A percentile compares a stretch with the other conserved stretches of the same genome.
Conservation (phyloP, 495 filamentous ascomycete species). For the Cenococcum geophilum region DNA sequence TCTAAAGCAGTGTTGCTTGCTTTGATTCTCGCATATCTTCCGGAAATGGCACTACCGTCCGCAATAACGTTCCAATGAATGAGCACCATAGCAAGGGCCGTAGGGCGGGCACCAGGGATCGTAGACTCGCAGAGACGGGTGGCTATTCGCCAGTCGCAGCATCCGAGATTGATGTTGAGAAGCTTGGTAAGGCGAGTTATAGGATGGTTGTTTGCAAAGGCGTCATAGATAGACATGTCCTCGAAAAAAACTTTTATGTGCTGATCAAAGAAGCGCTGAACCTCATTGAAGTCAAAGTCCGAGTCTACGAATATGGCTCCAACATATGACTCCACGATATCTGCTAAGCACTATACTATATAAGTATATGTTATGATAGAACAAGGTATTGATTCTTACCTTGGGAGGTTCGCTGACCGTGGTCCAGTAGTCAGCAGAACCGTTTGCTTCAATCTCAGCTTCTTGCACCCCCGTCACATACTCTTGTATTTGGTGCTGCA, state of each 20-base stretch:
- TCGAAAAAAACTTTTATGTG: constrained; percentile 73
- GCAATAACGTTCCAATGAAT: constrained; percentile 66
- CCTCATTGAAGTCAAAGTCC: constrained; percentile 63
- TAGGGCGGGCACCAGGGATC: constrained; percentile 41
- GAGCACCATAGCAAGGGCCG: constrained; percentile 65
- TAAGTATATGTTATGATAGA: neutral
- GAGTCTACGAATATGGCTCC: constrained; percentile 92
- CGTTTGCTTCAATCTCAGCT: constrained; percentile 49
- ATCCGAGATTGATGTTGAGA: constrained; percentile 48
- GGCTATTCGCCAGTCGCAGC: constrained; percentile 51
- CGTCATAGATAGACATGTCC: constrained; percentile 85
- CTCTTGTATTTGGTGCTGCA: constrained; percentile 59
- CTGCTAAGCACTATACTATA: constrained; percentile 55
- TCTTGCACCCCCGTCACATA: constrained; percentile 64
- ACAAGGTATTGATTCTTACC: neutral
- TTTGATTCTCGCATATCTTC: constrained; percentile 64
- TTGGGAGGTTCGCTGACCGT: constrained; percentile 67
- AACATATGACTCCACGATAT: constrained; percentile 84
- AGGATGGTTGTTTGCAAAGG: constrained; percentile 83
- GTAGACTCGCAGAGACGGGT: constrained; percentile 44
- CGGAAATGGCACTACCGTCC: constrained; percentile 54
- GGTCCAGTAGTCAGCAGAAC: constrained; percentile 75
- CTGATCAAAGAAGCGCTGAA: constrained; percentile 68
- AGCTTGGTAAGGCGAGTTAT: constrained; percentile 52
- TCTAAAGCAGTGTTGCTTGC: constrained; percentile 63